Conservation (phyloP, 768 basidiomycete genomes). For the Multifurca ochricompacta region DNA sequence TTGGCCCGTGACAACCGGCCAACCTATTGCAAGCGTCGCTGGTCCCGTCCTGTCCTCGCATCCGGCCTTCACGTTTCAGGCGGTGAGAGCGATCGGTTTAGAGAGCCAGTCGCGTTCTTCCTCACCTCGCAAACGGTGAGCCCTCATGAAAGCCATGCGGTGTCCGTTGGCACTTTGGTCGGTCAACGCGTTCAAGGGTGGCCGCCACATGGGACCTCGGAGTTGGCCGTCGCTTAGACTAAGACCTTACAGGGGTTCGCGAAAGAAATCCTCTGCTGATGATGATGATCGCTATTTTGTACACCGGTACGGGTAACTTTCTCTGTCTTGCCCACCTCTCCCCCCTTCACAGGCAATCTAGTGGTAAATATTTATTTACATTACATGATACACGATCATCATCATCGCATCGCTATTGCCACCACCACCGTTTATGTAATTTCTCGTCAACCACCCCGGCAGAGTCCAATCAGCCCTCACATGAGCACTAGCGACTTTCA, state of each 20-base stretch:
- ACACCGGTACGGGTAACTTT: too few relatives aligned
- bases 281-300: background rate
- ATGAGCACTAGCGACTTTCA: background rate
- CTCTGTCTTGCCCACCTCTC: too few relatives aligned
- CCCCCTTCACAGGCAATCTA: too few relatives aligned
- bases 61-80: background rate
- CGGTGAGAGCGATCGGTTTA: background rate
- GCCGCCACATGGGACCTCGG: background rate
- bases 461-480: too few relatives aligned
- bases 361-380: too few relatives aligned
- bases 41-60: background rate
- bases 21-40: background rate
- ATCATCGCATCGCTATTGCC: too few relatives aligned
- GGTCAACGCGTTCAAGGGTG: background rate
- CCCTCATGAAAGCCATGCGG: background rate
- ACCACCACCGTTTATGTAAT: too few relatives aligned
- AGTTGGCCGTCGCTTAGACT: background rate
- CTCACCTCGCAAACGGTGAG: background rate
- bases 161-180: background rate
- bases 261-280: too few relatives aligned
- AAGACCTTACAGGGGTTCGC: too few relatives aligned
- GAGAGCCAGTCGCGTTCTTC: background rate
- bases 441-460: too few relatives aligned
- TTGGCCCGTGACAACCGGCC: conserved; percentile 13
- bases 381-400: too few relatives aligned